Evolutionary conservation across 2,329 filamentous ascomycete species (phyloP).

Genomic region (Talaromyces sp.): DNA sequence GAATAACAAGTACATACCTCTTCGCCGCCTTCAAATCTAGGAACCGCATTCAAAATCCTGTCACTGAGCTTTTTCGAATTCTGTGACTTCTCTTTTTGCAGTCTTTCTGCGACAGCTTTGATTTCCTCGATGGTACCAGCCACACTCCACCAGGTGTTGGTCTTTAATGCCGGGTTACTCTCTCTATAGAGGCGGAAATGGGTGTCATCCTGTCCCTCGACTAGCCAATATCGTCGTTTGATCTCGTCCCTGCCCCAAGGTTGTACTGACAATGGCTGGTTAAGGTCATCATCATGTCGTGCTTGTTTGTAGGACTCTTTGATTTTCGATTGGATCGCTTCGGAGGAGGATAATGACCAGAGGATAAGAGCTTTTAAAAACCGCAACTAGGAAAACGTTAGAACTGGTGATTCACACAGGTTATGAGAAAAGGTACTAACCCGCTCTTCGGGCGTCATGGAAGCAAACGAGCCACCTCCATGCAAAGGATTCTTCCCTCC

Average conservation of each 20-base stretch:
- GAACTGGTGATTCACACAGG: background rate
- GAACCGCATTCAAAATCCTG: slow-evolving; percentile 73
- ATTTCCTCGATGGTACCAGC: slow-evolving; percentile 88
- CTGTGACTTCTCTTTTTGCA: slow-evolving; percentile 74
- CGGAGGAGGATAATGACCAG: slow-evolving; percentile 87
- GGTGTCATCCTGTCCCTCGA: slow-evolving; percentile 92
- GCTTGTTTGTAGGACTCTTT: slow-evolving; percentile 84
- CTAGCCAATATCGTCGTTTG: slow-evolving; percentile 86
- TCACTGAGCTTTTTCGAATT: slow-evolving; percentile 73
- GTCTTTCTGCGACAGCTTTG: slow-evolving; percentile 66
- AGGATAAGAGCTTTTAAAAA: slow-evolving; percentile 77
- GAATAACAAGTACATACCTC: slow-evolving; percentile 56
- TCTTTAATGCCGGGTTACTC: slow-evolving; percentile 72
- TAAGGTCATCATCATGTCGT: slow-evolving; percentile 71
- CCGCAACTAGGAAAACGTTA: slow-evolving; percentile 58
- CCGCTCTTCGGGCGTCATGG: slow-evolving; percentile 74
- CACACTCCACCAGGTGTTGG: slow-evolving; percentile 87
- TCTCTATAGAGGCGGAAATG: slow-evolving; percentile 91
- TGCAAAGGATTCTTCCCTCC: slow-evolving; percentile 75
- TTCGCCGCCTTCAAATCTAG: slow-evolving; percentile 88
- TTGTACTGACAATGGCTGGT: slow-evolving; percentile 84
- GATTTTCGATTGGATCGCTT: slow-evolving; percentile 73
- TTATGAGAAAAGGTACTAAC: slow-evolving; percentile 48
- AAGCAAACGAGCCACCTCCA: slow-evolving; percentile 73
- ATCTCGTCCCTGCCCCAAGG: slow-evolving; percentile 87